Conservation (phyloP, 2,329 filamentous ascomycete genomes). For the Lachnellula occidentalis region DNA sequence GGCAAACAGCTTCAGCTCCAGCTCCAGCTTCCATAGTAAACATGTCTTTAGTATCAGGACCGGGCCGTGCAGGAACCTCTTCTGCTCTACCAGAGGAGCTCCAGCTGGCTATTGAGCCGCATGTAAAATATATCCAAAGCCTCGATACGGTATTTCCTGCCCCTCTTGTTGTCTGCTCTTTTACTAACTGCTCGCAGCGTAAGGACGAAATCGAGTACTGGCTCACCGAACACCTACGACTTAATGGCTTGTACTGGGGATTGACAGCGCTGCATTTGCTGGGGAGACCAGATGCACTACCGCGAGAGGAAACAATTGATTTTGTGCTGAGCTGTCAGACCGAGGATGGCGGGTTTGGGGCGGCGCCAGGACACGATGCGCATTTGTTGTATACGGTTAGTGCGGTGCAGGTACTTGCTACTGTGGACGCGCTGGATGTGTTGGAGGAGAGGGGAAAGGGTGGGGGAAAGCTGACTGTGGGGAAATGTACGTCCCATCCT, state of each 20-base stretch:
- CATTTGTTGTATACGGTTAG: conserved; percentile 96
- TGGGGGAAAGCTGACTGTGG: conserved; percentile 64
- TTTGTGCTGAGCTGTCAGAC: conserved; percentile 96
- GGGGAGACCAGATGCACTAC: conserved; percentile 72
- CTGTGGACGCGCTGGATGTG: conserved; percentile 76
- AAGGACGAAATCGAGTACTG: conserved; percentile 97
- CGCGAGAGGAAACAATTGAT: conserved; percentile 73
- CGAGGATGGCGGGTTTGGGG: conserved; percentile 84
- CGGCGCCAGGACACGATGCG: conserved; percentile 88
- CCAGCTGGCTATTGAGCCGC: conserved; percentile 41
- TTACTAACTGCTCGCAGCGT: conserved; percentile 47
- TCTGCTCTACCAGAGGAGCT: conserved; percentile 27
- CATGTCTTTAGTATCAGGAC: conserved; percentile 32
- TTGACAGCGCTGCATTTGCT: conserved; percentile 83
- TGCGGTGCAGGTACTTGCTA: conserved; percentile 87
- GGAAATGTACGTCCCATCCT: conserved; percentile 58
- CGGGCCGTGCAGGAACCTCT: conserved; percentile 22
- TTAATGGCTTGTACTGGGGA: conserved; percentile 97
- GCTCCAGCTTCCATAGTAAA: neutral
- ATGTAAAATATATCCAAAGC: conserved; percentile 89
- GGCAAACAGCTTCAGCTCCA: neutral
- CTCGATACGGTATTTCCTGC: conserved; percentile 67
- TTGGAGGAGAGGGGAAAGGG: conserved; percentile 55
- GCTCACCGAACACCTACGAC: conserved; percentile 91
- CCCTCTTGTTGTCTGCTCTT: conserved; percentile 18